These are phyloP conservation scores for Aspergillus alliaceus DNA, from an alignment of 2,329 filamentous ascomycete species.

Conservation along the genomic window DNA sequence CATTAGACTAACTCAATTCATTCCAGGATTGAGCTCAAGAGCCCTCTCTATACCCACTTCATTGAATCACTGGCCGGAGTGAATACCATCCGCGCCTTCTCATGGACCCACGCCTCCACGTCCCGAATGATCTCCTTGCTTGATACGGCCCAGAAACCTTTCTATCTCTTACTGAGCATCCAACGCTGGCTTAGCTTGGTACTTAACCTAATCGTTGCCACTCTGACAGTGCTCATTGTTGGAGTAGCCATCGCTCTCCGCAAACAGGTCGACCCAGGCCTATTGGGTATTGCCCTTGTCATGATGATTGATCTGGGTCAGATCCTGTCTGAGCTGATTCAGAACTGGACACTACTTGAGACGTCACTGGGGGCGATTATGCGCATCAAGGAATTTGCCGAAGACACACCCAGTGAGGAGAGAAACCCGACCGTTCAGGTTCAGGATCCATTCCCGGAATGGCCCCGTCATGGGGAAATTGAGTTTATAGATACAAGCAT, in stretches of 20 bases:
- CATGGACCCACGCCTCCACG: slow-evolving; percentile 3
- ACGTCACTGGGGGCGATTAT: slow-evolving; percentile 57
- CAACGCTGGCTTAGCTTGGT: slow-evolving; percentile 47
- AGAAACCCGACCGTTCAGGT: not conserved
- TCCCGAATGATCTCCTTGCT: slow-evolving; percentile 26
- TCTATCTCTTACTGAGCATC: slow-evolving; percentile 47
- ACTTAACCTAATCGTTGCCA: slow-evolving; percentile 46
- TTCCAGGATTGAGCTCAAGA: slow-evolving; percentile 17
- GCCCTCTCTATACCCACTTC: slow-evolving; percentile 21
- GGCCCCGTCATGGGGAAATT: slow-evolving; percentile 25
- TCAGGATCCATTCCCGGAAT: slow-evolving; percentile 4
- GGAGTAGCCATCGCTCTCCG: slow-evolving; percentile 41
- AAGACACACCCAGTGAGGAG: slow-evolving; percentile 29
- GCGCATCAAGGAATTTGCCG: slow-evolving; percentile 52
- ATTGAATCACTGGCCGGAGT: slow-evolving; percentile 16
- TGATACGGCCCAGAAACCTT: slow-evolving; percentile 44
- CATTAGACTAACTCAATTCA: not conserved
- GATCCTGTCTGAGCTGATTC: slow-evolving; percentile 45
- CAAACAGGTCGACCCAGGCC: slow-evolving; percentile 38
- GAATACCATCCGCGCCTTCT: slow-evolving; percentile 18
- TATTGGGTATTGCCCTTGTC: slow-evolving; percentile 48
- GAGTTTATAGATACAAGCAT: slow-evolving; percentile 8
- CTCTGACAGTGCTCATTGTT: slow-evolving; percentile 44
- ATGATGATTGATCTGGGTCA: slow-evolving; percentile 49
- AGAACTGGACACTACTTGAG: slow-evolving; percentile 56